phyloP scores from a whole-genome alignment of 1,284 basidiomycete species.

The Sanghuangporus baumii region DNA sequence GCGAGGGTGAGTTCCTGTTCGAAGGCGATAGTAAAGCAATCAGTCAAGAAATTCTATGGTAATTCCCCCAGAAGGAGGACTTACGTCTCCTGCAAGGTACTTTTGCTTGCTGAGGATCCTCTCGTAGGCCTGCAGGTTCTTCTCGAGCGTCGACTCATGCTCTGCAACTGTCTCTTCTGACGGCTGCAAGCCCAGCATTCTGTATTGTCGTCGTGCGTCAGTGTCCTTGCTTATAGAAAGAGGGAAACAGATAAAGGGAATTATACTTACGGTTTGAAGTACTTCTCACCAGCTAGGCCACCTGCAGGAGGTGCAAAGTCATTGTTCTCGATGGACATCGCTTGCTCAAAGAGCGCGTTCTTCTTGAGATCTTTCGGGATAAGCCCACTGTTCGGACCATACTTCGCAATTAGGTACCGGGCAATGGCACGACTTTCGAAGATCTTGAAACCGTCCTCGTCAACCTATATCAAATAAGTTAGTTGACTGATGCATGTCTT shows the following conservation, averaged over 20 bases:
- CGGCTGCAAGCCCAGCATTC: conserved; percentile 5
- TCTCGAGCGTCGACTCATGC: conserved; percentile 25
- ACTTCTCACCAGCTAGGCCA: conserved; percentile 24
- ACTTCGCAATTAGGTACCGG: conserved; percentile 28
- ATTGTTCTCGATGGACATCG: conserved; percentile 27
- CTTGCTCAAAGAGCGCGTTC: conserved; percentile 30
- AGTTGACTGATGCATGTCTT: not conserved
- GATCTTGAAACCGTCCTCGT: conserved; percentile 20
- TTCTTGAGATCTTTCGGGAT: conserved; percentile 23
- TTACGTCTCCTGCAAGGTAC: conserved; percentile 40
- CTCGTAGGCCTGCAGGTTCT: conserved; percentile 42
- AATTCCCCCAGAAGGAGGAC: conserved; percentile 12
- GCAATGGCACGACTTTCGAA: conserved; percentile 32
- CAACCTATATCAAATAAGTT: not conserved
- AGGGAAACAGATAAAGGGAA: not conserved
- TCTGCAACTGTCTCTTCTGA: conserved; percentile 27
- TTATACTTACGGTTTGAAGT: conserved; percentile 24
- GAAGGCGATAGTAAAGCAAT: not conserved
- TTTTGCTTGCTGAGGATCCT: conserved; percentile 40
- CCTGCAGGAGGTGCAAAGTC: conserved; percentile 28
- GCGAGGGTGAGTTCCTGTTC: not conserved
- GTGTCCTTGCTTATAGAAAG: too few relatives aligned
- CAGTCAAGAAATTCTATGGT: not conserved
- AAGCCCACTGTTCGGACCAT: conserved; percentile 17
- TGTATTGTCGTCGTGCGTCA: not conserved